Percentiles rank a stretch among this genome's conserved stretches.
Conservation (phyloP, 2,329 filamentous ascomycete genomes). For the Mycocentrospora acerina region DNA sequence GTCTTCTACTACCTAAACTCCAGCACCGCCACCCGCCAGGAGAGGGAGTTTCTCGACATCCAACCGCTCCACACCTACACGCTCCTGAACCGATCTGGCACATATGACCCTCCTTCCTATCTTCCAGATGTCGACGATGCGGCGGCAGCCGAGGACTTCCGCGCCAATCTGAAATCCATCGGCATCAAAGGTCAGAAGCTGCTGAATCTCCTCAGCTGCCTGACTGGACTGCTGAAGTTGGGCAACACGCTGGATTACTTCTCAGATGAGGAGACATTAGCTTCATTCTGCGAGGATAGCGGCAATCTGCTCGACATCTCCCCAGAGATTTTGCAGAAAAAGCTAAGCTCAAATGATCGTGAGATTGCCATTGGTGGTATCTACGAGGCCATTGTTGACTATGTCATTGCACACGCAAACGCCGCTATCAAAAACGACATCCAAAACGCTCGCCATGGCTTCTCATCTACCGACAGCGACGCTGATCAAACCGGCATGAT, state of each 20-base stretch:
- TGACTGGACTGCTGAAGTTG: slow-evolving; percentile 86
- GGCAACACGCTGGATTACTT: slow-evolving; percentile 86
- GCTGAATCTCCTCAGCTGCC: slow-evolving; percentile 78
- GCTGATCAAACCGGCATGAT: slow-evolving; percentile 54
- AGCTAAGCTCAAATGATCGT: slow-evolving; percentile 83
- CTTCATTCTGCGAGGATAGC: slow-evolving; percentile 87
- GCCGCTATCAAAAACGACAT: slow-evolving; percentile 78
- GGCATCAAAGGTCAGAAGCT: slow-evolving; percentile 87
- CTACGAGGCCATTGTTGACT: slow-evolving; percentile 93
- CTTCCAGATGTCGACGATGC: slow-evolving; percentile 90
- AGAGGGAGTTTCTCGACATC: slow-evolving; percentile 84
- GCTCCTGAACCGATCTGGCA: slow-evolving; percentile 78
- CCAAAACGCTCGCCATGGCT: slow-evolving; percentile 63
- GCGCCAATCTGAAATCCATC: slow-evolving; percentile 81
- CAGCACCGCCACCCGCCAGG: slow-evolving; percentile 82
- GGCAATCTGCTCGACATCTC: slow-evolving; percentile 83
- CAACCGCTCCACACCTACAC: slow-evolving; percentile 75
- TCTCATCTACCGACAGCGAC: slow-evolving; percentile 66
- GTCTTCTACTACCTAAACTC: slow-evolving; percentile 97
- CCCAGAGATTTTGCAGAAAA: slow-evolving; percentile 74
- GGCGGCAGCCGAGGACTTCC: slow-evolving; percentile 90
- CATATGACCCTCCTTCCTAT: slow-evolving; percentile 83
- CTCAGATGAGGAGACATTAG: slow-evolving; percentile 79
- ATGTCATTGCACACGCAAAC: slow-evolving; percentile 89
- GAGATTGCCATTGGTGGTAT: slow-evolving; percentile 79